These are phyloP conservation scores for Microdochium bolleyi DNA, from an alignment of 2,329 filamentous ascomycete species.

Conservation along the genomic window DNA sequence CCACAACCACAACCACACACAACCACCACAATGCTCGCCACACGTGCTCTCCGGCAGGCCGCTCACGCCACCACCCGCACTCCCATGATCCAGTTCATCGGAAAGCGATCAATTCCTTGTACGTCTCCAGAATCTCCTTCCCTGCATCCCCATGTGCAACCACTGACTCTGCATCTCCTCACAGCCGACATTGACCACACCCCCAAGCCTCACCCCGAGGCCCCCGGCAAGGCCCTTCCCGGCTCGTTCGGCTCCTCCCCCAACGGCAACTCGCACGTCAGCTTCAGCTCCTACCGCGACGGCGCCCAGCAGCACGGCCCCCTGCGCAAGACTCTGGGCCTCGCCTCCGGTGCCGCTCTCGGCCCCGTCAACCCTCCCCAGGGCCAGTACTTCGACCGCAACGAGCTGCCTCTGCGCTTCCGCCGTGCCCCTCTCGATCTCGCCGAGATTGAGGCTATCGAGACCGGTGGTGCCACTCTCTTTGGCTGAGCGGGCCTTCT, in stretches of 20 bases:
- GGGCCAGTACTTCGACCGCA: constrained; percentile 82
- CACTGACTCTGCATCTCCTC: constrained; percentile 10
- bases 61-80: constrained; percentile 51
- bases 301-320: constrained; percentile 73
- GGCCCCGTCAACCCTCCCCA: constrained; percentile 63
- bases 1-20: constrained; percentile 5
- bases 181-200: constrained; percentile 65
- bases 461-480: constrained; percentile 75
- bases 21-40: constrained; percentile 41
- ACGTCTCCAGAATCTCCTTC: too few species aligned
- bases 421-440: constrained; percentile 63
- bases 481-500: constrained; percentile 30
- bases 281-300: constrained; percentile 71
- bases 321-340: constrained; percentile 50
- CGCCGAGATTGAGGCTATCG: constrained; percentile 90
- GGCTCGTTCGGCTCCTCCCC: constrained; percentile 30
- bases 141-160: too few species aligned
- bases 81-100: constrained; percentile 55
- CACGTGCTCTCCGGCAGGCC: constrained; percentile 49
- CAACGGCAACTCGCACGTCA: constrained; percentile 38
- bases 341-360: constrained; percentile 56
- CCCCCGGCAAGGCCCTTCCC: constrained; percentile 58
- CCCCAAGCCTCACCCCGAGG: constrained; percentile 65
- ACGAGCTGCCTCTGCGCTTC: constrained; percentile 81
- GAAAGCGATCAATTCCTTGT: constrained; percentile 52